Conservation (phyloP, 176 grass and related monocot species). For the Triticum turgidum region DNA sequence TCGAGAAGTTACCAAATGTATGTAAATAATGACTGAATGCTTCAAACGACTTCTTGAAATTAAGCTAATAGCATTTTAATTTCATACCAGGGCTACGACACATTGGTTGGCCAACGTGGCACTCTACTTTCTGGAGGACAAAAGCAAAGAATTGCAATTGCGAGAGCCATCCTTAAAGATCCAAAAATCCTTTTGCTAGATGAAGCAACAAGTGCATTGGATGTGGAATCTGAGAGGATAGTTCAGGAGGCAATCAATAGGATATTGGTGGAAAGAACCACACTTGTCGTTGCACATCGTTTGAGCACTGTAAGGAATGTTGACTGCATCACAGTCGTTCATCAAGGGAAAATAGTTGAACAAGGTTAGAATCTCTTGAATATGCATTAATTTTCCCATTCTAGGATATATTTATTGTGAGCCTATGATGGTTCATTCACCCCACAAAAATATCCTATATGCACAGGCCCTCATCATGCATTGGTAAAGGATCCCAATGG, state of each 20-base stretch:
- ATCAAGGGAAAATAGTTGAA: slow-evolving; percentile 73
- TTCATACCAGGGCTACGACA: slow-evolving; percentile 67
- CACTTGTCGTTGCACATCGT: slow-evolving; percentile 73
- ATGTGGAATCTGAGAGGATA: slow-evolving; percentile 79
- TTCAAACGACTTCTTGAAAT: background rate
- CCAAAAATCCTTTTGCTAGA: slow-evolving; percentile 85
- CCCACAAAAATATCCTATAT: too few relatives aligned
- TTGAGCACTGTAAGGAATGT: slow-evolving; percentile 84
- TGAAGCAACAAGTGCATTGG: slow-evolving; percentile 92
- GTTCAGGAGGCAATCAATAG: slow-evolving; percentile 78
- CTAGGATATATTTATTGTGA: background rate
- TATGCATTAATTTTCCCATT: slow-evolving; percentile 7
- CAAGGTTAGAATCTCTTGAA: slow-evolving; percentile 50
- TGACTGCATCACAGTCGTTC: slow-evolving; percentile 68
- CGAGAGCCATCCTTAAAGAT: slow-evolving; percentile 83
- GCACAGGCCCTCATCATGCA: too few relatives aligned
- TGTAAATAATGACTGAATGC: background rate
- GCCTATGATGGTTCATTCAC: too few relatives aligned
- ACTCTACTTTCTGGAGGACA: slow-evolving; percentile 87
- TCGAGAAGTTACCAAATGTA: slow-evolving; percentile 60
- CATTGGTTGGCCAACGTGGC: slow-evolving; percentile 78
- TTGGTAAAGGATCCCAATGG: too few relatives aligned
- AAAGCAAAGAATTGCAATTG: slow-evolving; percentile 89
- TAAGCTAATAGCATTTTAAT: slow-evolving; percentile 17
- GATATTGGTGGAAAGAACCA: slow-evolving; percentile 75